Evolutionary conservation across 164 flowering plant species (phyloP), one percentile per base, ranked within the genome.

Genomic region (Liquidambar formosana): DNA sequence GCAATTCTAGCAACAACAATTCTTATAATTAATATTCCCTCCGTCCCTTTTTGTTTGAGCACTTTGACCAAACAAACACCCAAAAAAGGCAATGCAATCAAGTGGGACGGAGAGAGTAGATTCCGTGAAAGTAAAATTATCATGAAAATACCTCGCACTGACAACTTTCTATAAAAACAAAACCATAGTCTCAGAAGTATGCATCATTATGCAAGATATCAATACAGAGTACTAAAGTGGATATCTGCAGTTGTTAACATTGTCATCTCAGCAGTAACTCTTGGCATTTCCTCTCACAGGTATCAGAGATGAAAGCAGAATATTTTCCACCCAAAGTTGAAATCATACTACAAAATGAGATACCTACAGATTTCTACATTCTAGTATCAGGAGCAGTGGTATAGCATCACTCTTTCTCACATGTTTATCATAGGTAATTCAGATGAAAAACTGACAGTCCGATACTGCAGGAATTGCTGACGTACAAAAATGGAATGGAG

Each of bases 321-420:
- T 93, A 89, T 74, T 93, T 80, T 73, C 97, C 98, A 57, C 97
- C 97, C 8, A 91, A 89, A 73, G 89, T 91, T 57, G 98, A 93
- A 61, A 83, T 93, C 52, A 74, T 91, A 61, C 71, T 91, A 73
- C 93, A 91, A 71, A 93, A 91, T 73, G 98, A 93, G 80, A 83
- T 89, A 52, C 88, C 98, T 18, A 89, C 92, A 74, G 97, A 93
- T 76, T 86, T 91, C 79, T 93, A 93, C 80, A 86, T 91, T 46
- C 58, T 93, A 21, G 98, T 86, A 49, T 88, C 91, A 14, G 97
- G 98, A 67, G 76, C 90, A 80, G 83, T 89, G 95, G 98, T 93
- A 89, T 27, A 46, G 5, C 33, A 72, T 26, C 48, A 71, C 19
- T 72, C 33, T 63, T 27, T 63, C 61, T 41, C 28, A n/a, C 13